A percentile compares a stretch with the other conserved stretches of the same genome.
Conservation (phyloP, 2,329 filamentous ascomycete genomes). For the Aspergillus chevalieri region DNA sequence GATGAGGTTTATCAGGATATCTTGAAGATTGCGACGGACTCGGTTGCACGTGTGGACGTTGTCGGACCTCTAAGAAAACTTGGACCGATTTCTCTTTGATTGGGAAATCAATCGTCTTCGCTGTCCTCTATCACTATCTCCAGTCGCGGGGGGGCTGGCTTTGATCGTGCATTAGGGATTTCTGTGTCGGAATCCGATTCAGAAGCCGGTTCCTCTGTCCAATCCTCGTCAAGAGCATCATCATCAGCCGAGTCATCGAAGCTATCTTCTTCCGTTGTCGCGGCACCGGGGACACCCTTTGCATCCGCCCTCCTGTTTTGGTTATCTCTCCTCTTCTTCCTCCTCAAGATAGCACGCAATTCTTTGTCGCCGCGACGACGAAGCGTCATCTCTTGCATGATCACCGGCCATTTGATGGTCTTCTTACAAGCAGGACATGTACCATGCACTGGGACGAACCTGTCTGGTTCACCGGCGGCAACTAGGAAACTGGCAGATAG, state of each 20-base stretch:
- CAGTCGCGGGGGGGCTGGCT: slow-evolving; percentile 16
- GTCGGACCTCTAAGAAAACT: slow-evolving; percentile 32
- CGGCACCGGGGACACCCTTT: not conserved
- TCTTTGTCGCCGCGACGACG: slow-evolving; percentile 65
- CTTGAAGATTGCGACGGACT: slow-evolving; percentile 19
- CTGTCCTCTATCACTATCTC: slow-evolving; percentile 50
- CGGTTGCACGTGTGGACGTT: slow-evolving; percentile 26
- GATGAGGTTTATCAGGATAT: slow-evolving; percentile 47
- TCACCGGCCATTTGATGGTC: slow-evolving; percentile 62
- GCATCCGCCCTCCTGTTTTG: slow-evolving; percentile 15
- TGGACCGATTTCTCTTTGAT: slow-evolving; percentile 22
- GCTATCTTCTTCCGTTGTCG: slow-evolving; percentile 6
- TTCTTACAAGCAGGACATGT: slow-evolving; percentile 64
- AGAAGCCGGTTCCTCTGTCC: slow-evolving; percentile 21
- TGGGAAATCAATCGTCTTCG: slow-evolving; percentile 31
- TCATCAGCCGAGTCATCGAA: slow-evolving; percentile 14
- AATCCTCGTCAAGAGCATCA: slow-evolving; percentile 30
- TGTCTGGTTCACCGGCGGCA: slow-evolving; percentile 28
- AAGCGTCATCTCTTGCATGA: slow-evolving; percentile 77
- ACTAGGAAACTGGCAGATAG: slow-evolving; percentile 48
- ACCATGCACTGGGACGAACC: slow-evolving; percentile 62
- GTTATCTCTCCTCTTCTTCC: slow-evolving; percentile 41
- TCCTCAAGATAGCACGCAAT: slow-evolving; percentile 59
- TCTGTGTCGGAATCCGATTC: slow-evolving; percentile 23
- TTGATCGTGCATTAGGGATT: slow-evolving; percentile 4